phyloP scores from a whole-genome alignment of 2,329 filamentous ascomycete genomes.

The Coleophoma crateriformis region DNA sequence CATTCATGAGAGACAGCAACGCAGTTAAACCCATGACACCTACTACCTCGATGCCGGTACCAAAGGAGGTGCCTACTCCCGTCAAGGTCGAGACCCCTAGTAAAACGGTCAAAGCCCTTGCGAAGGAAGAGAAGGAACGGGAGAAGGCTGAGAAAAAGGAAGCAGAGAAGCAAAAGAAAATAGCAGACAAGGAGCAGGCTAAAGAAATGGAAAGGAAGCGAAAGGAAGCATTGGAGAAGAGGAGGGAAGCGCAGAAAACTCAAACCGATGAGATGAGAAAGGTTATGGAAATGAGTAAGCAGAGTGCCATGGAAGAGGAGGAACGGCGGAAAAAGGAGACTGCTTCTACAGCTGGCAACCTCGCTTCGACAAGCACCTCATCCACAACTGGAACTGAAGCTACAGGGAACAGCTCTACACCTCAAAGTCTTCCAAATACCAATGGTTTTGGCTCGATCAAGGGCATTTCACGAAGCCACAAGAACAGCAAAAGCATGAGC shows the following conservation, averaged over 20 bases:
- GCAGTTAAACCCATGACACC: slow-evolving; percentile 21
- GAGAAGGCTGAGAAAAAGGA: slow-evolving; percentile 43
- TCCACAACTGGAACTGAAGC: slow-evolving; percentile 3
- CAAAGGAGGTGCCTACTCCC: slow-evolving; percentile 25
- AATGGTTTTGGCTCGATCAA: slow-evolving; percentile 33
- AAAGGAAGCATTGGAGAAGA: slow-evolving; percentile 21
- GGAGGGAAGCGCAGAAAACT: slow-evolving; percentile 34
- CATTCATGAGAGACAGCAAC: slow-evolving; percentile 3
- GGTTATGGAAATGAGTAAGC: slow-evolving; percentile 49
- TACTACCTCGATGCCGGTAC: slow-evolving; percentile 3
- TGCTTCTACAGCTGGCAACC: slow-evolving; percentile 3
- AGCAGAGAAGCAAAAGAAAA: slow-evolving; percentile 32
- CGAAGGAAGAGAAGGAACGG: slow-evolving; percentile 57
- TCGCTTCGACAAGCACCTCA: background rate
- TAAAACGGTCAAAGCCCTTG: slow-evolving; percentile 25
- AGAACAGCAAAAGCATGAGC: slow-evolving; percentile 70
- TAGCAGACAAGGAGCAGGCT: slow-evolving; percentile 27
- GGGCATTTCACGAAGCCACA: slow-evolving; percentile 49
- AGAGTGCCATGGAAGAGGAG: slow-evolving; percentile 50
- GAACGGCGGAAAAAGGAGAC: slow-evolving; percentile 51
- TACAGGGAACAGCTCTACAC: slow-evolving; percentile 12
- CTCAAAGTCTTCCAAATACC: slow-evolving; percentile 11
- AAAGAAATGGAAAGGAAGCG: slow-evolving; percentile 40
- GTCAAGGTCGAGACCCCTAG: slow-evolving; percentile 13
- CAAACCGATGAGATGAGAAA: slow-evolving; percentile 53